phyloP scores from a whole-genome alignment of 495 filamentous ascomycete genomes.

The Penicilliopsis zonata region DNA sequence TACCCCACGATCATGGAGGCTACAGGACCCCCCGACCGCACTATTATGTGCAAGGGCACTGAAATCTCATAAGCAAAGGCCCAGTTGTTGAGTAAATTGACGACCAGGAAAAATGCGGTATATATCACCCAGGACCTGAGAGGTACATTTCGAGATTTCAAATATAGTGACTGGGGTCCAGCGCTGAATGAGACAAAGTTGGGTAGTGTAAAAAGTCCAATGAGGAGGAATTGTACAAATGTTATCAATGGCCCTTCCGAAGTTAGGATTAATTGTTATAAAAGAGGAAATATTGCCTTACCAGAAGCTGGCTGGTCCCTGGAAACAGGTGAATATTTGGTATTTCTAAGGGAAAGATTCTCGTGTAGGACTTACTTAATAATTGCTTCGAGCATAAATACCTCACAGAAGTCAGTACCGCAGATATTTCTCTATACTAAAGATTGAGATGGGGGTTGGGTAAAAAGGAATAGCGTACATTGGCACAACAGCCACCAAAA shows the following conservation, averaged over 20 bases:
- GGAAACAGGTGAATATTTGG: too few relatives aligned
- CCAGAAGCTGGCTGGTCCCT: constrained; percentile 28
- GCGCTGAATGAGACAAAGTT: constrained; percentile 63
- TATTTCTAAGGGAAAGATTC: too few relatives aligned
- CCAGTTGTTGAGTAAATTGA: constrained; percentile 94
- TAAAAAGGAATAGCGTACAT: constrained; percentile 44
- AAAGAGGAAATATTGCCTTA: constrained; percentile 6
- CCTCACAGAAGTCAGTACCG: constrained; percentile 34
- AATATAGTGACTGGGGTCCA: constrained; percentile 46
- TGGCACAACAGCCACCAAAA: constrained; percentile 95
- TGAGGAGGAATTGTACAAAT: constrained; percentile 84
- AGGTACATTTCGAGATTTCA: constrained; percentile 70
- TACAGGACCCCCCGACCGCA: constrained; percentile 88
- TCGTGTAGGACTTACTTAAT: constrained; percentile 62
- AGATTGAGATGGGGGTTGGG: background rate
- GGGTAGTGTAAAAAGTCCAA: constrained; percentile 53
- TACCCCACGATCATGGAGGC: constrained; percentile 83
- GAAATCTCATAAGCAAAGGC: constrained; percentile 95
- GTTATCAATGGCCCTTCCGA: constrained; percentile 72
- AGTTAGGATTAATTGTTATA: background rate
- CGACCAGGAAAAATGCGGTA: constrained; percentile 80
- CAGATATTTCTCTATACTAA: constrained; percentile 3
- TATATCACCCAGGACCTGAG: constrained; percentile 75
- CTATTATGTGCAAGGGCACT: constrained; percentile 92
- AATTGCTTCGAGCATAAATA: constrained; percentile 90